Base-by-base conservation (phyloP, 108 stramenopile genomes). In the Nitzschia sp. region DNA sequence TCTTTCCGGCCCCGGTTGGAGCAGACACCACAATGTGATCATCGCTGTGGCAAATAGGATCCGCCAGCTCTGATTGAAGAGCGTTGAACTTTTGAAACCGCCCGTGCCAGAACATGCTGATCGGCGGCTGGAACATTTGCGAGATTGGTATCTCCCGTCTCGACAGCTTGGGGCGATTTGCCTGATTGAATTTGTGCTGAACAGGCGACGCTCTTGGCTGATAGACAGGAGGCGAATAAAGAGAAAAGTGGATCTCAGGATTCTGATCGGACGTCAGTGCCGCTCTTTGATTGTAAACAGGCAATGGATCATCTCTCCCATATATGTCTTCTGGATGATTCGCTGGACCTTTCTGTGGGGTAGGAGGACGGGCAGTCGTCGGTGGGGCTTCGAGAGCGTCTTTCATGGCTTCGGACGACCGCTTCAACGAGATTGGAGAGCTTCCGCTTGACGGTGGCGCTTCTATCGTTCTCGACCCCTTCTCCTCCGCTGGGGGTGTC, bases 1-100 rank as follows among this genome's bases (percentile, higher is more conserved):
- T 98, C 76, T 99, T 99, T 15, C 99, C 99, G 0, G 97, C 92
- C 0, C 99, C 98, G 5, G 99, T 99, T 23, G 99, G 99, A 13
- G 99, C 98, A 31, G 95, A 93, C 2, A 99, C 85, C 13, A 99
- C 92, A 9, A 98, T 75, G 74, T 98, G 97, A 58, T 92, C 89
- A 68, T 96, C 86, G 52, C 79, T 76, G 47, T 87, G 53, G 33
- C 73, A 87, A 6, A 90, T 38, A 0, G 63, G 32, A 29, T 78
- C 53, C 11, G 75, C 72, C 56, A 94, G 56, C 75, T 89, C 89
- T 6, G 93, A 89, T 54, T 94, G 93, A 25, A 94, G 38, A 55
- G 80, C 76, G 65, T 95, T 95, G 79, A 95, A 95, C 1, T 53
- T 23, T 34, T 71, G 19, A 55, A 87, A 94, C 48, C 87, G 90